A percentile compares a stretch with the other conserved stretches of the same genome.
Conservation (phyloP, 305 asterid genomes). For the Fraxinus angustifolia region DNA sequence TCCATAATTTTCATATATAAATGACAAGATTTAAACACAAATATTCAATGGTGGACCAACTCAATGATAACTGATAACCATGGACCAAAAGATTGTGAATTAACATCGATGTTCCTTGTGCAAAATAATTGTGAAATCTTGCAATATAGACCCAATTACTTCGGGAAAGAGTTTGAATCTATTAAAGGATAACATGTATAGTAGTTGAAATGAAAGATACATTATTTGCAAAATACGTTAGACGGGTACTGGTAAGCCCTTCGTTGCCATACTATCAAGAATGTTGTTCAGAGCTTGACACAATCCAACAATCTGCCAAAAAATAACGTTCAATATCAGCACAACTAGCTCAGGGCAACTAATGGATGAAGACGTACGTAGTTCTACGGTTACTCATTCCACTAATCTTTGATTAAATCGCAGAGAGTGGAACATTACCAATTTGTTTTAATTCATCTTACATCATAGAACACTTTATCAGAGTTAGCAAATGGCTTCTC, state of each 20-base stretch:
- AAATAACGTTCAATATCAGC: conserved; percentile 11
- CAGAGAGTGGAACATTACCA: not conserved
- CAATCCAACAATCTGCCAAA: conserved; percentile 67
- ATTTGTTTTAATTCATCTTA: not conserved
- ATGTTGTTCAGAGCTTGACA: conserved; percentile 91
- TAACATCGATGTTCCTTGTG: not conserved
- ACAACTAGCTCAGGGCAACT: not conserved
- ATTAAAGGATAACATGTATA: not conserved
- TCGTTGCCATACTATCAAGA: conserved; percentile 93
- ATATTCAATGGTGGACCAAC: not conserved
- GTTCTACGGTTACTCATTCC: not conserved
- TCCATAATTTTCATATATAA: no score
- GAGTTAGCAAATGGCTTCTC: not conserved
- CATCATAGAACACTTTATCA: not conserved
- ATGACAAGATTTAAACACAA: not conserved
- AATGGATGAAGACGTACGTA: not conserved
- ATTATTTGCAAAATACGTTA: conserved; percentile 20
- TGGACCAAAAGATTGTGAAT: not conserved
- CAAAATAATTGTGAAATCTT: not conserved
- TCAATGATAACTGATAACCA: not conserved
- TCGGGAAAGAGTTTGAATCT: not conserved
- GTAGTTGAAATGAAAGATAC: not conserved
- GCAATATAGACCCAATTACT: not conserved
- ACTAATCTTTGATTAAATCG: not conserved
- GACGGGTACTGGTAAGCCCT: conserved; percentile 79